Percentiles rank a stretch among this genome's conserved stretches.
Conservation (phyloP, 306 rosid species). For the Citrullus mucosospermus region DNA sequence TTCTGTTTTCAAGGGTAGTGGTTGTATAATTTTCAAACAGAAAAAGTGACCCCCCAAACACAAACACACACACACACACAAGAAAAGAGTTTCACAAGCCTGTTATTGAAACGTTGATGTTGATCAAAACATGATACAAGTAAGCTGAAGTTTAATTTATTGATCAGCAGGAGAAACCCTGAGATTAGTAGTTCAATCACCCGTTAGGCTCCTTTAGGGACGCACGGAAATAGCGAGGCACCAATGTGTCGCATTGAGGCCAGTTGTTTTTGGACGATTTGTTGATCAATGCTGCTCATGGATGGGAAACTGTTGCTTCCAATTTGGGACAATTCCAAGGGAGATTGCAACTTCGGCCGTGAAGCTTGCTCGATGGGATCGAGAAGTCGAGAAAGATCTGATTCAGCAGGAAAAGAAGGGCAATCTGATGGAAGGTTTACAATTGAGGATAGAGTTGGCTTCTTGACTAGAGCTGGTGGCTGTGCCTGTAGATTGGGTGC, state of each 20-base stretch:
- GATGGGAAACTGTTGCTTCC: not conserved
- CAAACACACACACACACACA: not conserved
- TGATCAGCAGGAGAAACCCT: not conserved
- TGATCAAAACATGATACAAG: not conserved
- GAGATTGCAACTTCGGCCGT: not conserved
- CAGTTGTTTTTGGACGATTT: not conserved
- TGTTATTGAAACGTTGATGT: not conserved
- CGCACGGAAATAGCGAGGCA: not conserved
- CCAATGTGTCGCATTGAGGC: not conserved
- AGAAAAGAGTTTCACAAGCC: not conserved
- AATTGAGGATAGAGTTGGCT: slow-evolving; percentile 19
- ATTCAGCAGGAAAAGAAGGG: not conserved
- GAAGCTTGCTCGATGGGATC: not conserved
- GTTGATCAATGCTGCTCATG: not conserved
- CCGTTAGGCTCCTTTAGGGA: not conserved
- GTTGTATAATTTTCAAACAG: not conserved
- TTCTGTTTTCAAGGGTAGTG: not conserved
- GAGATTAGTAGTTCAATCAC: not conserved
- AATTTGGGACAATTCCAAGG: not conserved
- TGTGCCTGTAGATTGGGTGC: not conserved
- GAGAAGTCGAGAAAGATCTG: not conserved
- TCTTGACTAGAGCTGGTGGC: slow-evolving; percentile 35
- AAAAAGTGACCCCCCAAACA: not conserved
- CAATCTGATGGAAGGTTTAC: slow-evolving; percentile 29
- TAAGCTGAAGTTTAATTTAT: not conserved